Conservation (phyloP, 805 yeast species). For the Crinitomyces ghanaensis region DNA sequence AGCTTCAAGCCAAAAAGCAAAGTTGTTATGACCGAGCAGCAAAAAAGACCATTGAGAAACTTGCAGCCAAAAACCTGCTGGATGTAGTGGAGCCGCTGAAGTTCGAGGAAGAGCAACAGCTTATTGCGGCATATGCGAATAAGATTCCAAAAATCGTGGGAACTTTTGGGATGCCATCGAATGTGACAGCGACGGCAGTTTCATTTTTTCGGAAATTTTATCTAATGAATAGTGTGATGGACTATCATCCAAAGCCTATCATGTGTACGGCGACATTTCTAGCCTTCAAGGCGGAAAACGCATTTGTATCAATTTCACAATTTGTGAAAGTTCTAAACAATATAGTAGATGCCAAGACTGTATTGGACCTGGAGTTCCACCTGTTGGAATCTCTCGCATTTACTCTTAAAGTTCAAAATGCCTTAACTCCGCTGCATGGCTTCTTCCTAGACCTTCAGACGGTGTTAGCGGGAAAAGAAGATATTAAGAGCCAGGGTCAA, state of each 20-base stretch:
- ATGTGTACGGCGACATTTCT: conserved; percentile 73
- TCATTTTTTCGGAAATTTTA: conserved; percentile 74
- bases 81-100: conserved; percentile 39
- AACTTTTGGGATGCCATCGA: conserved; percentile 74
- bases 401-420: conserved; percentile 78
- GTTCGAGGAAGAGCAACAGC: conserved; percentile 56
- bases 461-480: conserved; percentile 29
- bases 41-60: conserved; percentile 20
- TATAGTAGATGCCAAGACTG: conserved; percentile 48
- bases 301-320: conserved; percentile 71
- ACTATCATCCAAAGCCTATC: conserved; percentile 73
- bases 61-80: conserved; percentile 9
- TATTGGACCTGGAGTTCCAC: conserved; percentile 69
- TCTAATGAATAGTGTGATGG: conserved; percentile 71
- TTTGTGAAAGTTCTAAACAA: conserved; percentile 64
- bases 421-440: conserved; percentile 84
- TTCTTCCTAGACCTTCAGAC: conserved; percentile 82
- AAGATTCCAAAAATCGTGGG: conserved; percentile 60
- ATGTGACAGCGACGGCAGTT: conserved; percentile 77
- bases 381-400: conserved; percentile 66
- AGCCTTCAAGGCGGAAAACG: conserved; percentile 89
- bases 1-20: conserved; percentile 38
- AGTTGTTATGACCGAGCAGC: conserved; percentile 48
- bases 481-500: conserved; percentile 29
- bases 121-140: conserved; percentile 61